Conservation (phyloP, 345 rosid species). For the Zanthoxylum bungeanum region DNA sequence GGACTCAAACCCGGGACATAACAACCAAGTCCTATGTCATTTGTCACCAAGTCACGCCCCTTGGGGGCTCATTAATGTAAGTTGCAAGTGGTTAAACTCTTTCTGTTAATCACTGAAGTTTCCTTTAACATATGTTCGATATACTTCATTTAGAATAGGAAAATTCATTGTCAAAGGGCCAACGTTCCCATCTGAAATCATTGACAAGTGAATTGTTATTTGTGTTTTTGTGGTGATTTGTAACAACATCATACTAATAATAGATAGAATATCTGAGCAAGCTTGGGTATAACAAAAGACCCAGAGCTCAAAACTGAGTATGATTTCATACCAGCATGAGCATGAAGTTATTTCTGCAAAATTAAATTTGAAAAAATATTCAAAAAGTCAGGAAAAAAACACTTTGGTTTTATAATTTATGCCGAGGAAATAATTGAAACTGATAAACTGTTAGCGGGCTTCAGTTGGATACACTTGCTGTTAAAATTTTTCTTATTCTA, state of each 20-base stretch:
- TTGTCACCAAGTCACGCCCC: too few species aligned
- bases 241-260: background rate
- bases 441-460: background rate
- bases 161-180: background rate
- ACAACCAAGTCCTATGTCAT: too few species aligned
- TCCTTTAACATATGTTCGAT: background rate
- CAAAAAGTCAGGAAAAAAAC: background rate
- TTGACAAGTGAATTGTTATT: conserved; percentile 3
- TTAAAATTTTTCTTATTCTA: background rate
- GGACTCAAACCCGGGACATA: too few species aligned
- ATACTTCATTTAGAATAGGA: background rate
- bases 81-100: conserved; percentile 16
- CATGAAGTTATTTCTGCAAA: background rate
- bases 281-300: background rate
- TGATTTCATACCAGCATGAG: background rate
- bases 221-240: background rate
- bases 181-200: background rate
- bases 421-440: background rate
- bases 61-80: conserved; percentile 16
- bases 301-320: too few species aligned
- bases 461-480: background rate
- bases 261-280: background rate
- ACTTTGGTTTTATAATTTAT: background rate
- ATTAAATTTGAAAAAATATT: background rate
- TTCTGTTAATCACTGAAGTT: background rate